Conservation (phyloP, 768 basidiomycete genomes). For the Leucosporidium creatinivorum region DNA sequence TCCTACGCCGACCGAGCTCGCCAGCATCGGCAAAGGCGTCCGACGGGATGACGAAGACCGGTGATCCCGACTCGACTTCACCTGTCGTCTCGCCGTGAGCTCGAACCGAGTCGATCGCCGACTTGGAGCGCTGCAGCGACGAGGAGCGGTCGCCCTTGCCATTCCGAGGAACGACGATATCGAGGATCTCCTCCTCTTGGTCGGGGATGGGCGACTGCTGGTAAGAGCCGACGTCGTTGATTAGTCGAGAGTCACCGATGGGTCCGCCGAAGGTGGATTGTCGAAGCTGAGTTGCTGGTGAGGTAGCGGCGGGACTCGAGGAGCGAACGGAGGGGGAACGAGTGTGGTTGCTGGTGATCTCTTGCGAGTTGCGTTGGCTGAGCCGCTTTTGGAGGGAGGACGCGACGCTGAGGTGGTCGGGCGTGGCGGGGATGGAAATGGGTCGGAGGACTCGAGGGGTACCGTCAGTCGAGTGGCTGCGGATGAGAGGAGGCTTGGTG, state of each 20-base stretch:
- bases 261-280: not conserved
- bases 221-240: no score
- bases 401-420: not conserved
- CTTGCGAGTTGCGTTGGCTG: not conserved
- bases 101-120: not conserved
- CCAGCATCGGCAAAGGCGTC: not conserved
- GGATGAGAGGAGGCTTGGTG: not conserved
- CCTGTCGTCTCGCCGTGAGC: not conserved
- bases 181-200: no score
- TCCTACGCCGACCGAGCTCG: not conserved
- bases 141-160: not conserved
- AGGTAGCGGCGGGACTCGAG: not conserved
- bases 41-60: not conserved
- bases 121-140: not conserved
- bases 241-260: not conserved
- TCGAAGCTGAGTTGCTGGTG: not conserved
- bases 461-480: not conserved
- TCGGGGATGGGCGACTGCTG: no score
- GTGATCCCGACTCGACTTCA: not conserved
- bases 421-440: not conserved
- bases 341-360: no score
- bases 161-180: not conserved
- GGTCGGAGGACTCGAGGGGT: not conserved
- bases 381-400: not conserved
- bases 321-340: not conserved